Conservation (phyloP, 2,329 filamentous ascomycete species). For the Colletotrichum navitas region DNA sequence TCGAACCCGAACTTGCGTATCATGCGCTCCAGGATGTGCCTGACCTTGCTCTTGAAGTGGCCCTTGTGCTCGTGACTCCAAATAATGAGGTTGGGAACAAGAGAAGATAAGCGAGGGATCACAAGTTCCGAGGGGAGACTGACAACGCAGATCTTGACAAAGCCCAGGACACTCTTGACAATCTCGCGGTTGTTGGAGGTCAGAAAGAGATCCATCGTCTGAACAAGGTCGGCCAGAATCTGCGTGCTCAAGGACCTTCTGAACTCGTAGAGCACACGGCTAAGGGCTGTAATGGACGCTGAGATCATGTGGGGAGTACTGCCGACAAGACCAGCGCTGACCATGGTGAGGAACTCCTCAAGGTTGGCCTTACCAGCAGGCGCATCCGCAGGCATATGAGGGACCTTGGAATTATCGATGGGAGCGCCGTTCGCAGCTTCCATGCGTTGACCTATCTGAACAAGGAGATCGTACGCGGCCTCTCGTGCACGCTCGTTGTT, state of each 20-base stretch:
- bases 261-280: constrained; percentile 94
- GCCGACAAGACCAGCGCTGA: constrained; percentile 93
- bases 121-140: constrained; percentile 84
- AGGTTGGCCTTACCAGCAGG: constrained; percentile 83
- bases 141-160: constrained; percentile 96
- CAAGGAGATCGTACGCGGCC: constrained; percentile 88
- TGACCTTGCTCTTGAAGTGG: constrained; percentile 96
- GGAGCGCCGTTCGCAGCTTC: constrained; percentile 72
- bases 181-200: constrained; percentile 98
- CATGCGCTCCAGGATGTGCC: constrained; percentile 96
- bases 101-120: constrained; percentile 78
- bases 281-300: constrained; percentile 94
- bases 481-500: constrained; percentile 95
- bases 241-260: constrained; percentile 75
- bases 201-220: constrained; percentile 96
- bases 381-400: constrained; percentile 86
- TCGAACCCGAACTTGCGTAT: constrained; percentile 91
- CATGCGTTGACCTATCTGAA: constrained; percentile 89
- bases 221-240: constrained; percentile 85
- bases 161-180: constrained; percentile 92
- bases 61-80: constrained; percentile 99
- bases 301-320: constrained; percentile 97
- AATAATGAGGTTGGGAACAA: constrained; percentile 91
- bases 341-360: constrained; percentile 98
- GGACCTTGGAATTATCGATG: constrained; percentile 88